phyloP scores from a whole-genome alignment of 495 filamentous ascomycete genomes.

The Penicillium herquei region DNA sequence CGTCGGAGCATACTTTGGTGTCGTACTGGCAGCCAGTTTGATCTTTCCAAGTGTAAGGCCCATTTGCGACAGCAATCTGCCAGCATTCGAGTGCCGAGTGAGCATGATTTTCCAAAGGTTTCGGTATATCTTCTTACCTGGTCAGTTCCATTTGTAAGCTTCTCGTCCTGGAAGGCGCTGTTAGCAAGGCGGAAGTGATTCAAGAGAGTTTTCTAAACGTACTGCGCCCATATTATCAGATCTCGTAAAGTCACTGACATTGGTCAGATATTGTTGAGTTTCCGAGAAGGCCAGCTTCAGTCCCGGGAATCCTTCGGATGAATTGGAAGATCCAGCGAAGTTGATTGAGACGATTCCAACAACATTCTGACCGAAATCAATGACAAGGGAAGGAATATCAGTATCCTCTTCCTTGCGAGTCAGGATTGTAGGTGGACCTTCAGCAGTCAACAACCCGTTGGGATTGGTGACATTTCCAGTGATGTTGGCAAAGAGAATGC shows the following conservation, averaged over 20 bases:
- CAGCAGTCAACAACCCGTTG: not conserved
- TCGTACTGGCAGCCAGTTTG: constrained; percentile 35
- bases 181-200: not conserved
- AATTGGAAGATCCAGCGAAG: constrained; percentile 27
- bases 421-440: constrained; percentile 7
- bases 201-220: not conserved
- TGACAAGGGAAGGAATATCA: constrained; percentile 22
- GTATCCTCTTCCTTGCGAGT: constrained; percentile 4
- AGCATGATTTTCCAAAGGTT: not conserved
- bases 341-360: constrained; percentile 32
- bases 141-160: constrained; percentile 13
- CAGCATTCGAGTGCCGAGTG: not conserved
- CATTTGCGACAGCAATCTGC: constrained; percentile 35
- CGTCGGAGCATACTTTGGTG: constrained; percentile 44
- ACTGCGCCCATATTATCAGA: constrained; percentile 35
- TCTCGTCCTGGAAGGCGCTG: not conserved
- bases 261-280: constrained; percentile 36
- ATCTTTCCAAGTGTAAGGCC: constrained; percentile 40
- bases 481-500: constrained; percentile 4
- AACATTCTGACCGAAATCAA: constrained; percentile 48
- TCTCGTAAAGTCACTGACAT: constrained; percentile 43
- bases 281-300: constrained; percentile 47
- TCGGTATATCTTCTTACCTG: constrained; percentile 4
- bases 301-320: constrained; percentile 27
- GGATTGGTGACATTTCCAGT: constrained; percentile 7